phyloP scores from a whole-genome alignment of 768 basidiomycete species.

The Pleurotus eryngii region DNA sequence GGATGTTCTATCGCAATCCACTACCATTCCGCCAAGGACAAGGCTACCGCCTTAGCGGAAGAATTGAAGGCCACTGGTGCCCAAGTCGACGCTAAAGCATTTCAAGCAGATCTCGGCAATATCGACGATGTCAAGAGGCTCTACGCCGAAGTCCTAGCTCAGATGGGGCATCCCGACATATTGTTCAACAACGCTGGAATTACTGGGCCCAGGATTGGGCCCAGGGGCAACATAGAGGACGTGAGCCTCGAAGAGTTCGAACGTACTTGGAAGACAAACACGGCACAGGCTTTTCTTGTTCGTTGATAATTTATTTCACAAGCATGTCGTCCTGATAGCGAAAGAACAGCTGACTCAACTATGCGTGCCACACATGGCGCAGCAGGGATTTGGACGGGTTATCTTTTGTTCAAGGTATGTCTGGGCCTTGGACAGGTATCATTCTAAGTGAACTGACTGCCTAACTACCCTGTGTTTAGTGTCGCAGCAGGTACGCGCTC shows the following conservation, averaged over 20 bases:
- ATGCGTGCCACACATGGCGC: conserved; percentile 47
- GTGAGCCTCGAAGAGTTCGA: conserved; percentile 43
- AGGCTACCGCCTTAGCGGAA: conserved; percentile 36
- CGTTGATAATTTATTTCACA: conserved; percentile 7
- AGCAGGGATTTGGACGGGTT: conserved; percentile 45
- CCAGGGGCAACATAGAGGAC: conserved; percentile 41
- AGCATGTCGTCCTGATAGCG: background rate
- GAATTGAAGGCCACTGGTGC: conserved; percentile 27
- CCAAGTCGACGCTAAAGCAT: conserved; percentile 34
- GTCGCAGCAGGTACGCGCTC: conserved; percentile 39
- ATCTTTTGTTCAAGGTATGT: conserved; percentile 49
- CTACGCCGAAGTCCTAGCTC: conserved; percentile 37
- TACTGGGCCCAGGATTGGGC: conserved; percentile 38
- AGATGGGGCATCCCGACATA: conserved; percentile 47
- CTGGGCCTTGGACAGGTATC: background rate
- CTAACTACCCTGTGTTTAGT: conserved; percentile 17
- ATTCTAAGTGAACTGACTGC: background rate
- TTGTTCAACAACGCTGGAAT: conserved; percentile 51
- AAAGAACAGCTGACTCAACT: conserved; percentile 42
- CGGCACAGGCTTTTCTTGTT: conserved; percentile 45
- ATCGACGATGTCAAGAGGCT: conserved; percentile 43
- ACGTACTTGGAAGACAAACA: conserved; percentile 44
- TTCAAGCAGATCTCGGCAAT: conserved; percentile 45
- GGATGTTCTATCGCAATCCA: conserved; percentile 51
- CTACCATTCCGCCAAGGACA: conserved; percentile 35